Base-by-base conservation (phyloP, 805 yeast genomes). In the Saccharomyces jurei region DNA sequence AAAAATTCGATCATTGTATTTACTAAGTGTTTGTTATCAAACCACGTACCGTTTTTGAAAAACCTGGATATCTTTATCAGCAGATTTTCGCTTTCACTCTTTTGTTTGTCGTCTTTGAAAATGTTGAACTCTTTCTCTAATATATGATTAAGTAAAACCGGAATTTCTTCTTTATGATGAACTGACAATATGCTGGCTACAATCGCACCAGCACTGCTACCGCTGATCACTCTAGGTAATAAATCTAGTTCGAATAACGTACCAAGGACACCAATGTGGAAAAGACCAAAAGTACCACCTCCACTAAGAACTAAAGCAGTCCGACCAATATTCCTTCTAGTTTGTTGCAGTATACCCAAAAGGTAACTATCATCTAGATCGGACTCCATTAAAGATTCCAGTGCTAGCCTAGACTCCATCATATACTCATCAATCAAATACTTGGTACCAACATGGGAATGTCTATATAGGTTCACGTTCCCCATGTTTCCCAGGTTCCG, bases 201-300 rank as follows among this genome's bases (percentile, higher is more conserved):
- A 50, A 92, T 90, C 0, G 96, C 89, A 17, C 99, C 99, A 0
- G 97, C 96, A 21, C 96, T 87, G 14, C 96, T 86, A 1, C 99
- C 99, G 48, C 96, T 86, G 14, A 92, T 81, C 44, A 92, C 87
- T 49, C 87, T 78, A 0, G 99, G 99, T 28, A 91, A 72, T 27
- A 90, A 74, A 52, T 84, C 83, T 53, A 80, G 77, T 61, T 87
- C 92, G 47, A 86, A 70, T 29, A 92, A 74, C 2, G 92, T 87
- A 6, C 87, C 81, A 50, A 91, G 72, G 0, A 92, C 96, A 1
- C 99, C 99, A 55, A 89, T 86, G 60, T 91, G 97, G 56, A 90
- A 82, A 51, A 91, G 71, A 0, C 97, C 98, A 73, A 91, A 87
- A 13, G 96, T 86, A 2, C 96, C 89, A 2, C 99, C 99, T 1